Evolutionary conservation across 2,329 filamentous ascomycete genomes (phyloP).

Genomic region (Byssoonygena ceratinophila): DNA sequence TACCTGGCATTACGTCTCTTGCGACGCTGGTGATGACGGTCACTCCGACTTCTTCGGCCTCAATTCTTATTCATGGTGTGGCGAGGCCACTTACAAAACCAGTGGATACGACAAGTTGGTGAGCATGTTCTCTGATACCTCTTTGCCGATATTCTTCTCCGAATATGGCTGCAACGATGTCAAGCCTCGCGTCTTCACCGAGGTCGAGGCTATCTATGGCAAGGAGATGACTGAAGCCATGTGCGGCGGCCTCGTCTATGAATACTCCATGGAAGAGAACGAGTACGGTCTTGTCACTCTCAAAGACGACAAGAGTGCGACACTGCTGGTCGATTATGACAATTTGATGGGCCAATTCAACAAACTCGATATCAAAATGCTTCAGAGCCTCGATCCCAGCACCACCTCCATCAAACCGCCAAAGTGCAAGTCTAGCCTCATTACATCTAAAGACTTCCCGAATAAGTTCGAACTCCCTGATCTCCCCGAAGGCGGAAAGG

Average conservation of each 20-base stretch:
- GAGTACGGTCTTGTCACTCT: slow-evolving; percentile 51
- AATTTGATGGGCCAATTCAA: slow-evolving; percentile 65
- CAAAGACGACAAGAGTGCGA: slow-evolving; percentile 43
- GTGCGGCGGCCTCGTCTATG: slow-evolving; percentile 48
- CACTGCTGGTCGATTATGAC: slow-evolving; percentile 56
- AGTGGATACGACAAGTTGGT: slow-evolving; percentile 49
- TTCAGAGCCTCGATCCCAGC: slow-evolving; percentile 54
- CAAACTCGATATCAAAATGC: slow-evolving; percentile 58
- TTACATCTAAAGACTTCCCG: slow-evolving; percentile 56
- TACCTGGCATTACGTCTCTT: slow-evolving; percentile 52
- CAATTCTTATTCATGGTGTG: slow-evolving; percentile 61
- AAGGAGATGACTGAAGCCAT: slow-evolving; percentile 48
- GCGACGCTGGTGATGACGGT: slow-evolving; percentile 41
- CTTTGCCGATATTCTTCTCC: slow-evolving; percentile 55
- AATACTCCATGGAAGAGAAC: slow-evolving; percentile 41
- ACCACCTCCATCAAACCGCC: slow-evolving; percentile 49
- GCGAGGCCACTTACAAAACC: slow-evolving; percentile 44
- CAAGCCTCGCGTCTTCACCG: slow-evolving; percentile 48
- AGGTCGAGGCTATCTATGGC: slow-evolving; percentile 51
- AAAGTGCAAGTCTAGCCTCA: slow-evolving; percentile 55
- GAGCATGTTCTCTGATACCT: slow-evolving; percentile 47
- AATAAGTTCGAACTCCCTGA: slow-evolving; percentile 67
- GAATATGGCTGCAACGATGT: slow-evolving; percentile 57
- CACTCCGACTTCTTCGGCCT: slow-evolving; percentile 55
- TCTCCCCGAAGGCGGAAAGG: slow-evolving; percentile 55